These are phyloP conservation scores for Oryza longistaminata DNA, from an alignment of 176 grass and related monocot species.

Conservation along the genomic window DNA sequence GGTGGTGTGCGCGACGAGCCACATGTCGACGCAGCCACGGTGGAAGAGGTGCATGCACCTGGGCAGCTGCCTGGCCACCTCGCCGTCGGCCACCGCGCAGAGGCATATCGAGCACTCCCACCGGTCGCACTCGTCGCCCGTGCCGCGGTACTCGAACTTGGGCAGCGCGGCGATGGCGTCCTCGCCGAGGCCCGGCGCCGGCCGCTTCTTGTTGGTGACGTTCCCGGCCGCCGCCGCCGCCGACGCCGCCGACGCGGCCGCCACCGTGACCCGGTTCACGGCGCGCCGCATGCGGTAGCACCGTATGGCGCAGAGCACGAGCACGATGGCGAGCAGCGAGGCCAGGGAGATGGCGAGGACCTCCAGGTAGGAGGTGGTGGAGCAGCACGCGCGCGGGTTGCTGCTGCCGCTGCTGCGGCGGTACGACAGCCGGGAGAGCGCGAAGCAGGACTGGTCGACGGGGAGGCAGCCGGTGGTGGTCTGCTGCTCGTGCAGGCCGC, in stretches of 20 bases:
- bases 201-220: not conserved
- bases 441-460: slow-evolving; percentile 38
- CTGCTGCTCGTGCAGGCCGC: slow-evolving; percentile 22
- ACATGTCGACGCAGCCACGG: slow-evolving; percentile 48
- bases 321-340: slow-evolving; percentile 36
- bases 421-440: slow-evolving; percentile 19
- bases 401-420: not conserved
- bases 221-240: not conserved
- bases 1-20: slow-evolving; percentile 47
- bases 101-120: slow-evolving; percentile 62
- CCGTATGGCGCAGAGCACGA: slow-evolving; percentile 31
- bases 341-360: slow-evolving; percentile 53
- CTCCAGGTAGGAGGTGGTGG: slow-evolving; percentile 36
- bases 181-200: not conserved
- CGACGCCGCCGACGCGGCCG: not conserved
- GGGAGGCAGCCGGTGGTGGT: slow-evolving; percentile 31
- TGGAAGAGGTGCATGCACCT: slow-evolving; percentile 65
- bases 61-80: slow-evolving; percentile 52
- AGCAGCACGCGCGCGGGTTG: slow-evolving; percentile 8
- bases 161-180: slow-evolving; percentile 43
- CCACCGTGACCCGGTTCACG: not conserved
- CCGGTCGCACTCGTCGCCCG: slow-evolving; percentile 1
- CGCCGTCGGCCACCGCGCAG: slow-evolving; percentile 44
- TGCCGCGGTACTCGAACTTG: slow-evolving; percentile 39
- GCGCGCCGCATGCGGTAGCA: slow-evolving; percentile 44